Percentiles rank a stretch among this genome's conserved stretches.
Evolutionary conservation across 2,329 filamentous ascomycete genomes (phyloP).

Genomic region (Zymoseptoria tritici): DNA sequence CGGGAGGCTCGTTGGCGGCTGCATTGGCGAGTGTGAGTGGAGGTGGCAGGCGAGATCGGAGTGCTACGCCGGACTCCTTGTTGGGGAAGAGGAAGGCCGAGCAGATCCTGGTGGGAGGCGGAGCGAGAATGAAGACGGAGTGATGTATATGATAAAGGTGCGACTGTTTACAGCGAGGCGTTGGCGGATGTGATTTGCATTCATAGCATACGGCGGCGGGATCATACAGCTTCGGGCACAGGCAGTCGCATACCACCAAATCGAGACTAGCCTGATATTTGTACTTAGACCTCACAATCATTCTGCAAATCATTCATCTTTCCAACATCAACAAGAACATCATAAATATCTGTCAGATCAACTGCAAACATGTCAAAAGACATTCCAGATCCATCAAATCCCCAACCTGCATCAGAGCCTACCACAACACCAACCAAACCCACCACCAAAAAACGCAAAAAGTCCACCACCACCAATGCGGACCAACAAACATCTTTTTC

Average conservation of each 20-base stretch:
- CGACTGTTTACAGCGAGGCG: neutral
- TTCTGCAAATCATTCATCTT: neutral
- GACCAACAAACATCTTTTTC: constrained; percentile 29
- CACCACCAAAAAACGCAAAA: constrained; percentile 15
- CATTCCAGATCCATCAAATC: constrained; percentile 1
- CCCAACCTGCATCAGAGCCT: constrained; percentile 7
- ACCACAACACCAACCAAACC: constrained; percentile 1
- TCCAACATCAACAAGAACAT: neutral
- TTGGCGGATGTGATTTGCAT: neutral
- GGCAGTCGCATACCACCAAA: neutral
- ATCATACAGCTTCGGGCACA: neutral
- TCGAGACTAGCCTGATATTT: neutral
- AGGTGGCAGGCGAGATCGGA: constrained; percentile 23
- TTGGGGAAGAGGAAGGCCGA: constrained; percentile 31
- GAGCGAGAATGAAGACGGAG: constrained; percentile 18
- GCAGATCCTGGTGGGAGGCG: constrained; percentile 16
- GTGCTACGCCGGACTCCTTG: constrained; percentile 28
- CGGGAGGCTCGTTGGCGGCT: constrained; percentile 18
- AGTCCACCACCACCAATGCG: constrained; percentile 12
- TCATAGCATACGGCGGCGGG: neutral
- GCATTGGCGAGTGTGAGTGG: constrained; percentile 16
- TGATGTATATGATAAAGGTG: constrained; percentile 1
- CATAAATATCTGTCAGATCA: neutral
- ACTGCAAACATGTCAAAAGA: constrained; percentile 1
- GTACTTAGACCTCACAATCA: neutral